phyloP scores from a whole-genome alignment of 2,329 filamentous ascomycete species.

The Colletotrichum sp. region DNA sequence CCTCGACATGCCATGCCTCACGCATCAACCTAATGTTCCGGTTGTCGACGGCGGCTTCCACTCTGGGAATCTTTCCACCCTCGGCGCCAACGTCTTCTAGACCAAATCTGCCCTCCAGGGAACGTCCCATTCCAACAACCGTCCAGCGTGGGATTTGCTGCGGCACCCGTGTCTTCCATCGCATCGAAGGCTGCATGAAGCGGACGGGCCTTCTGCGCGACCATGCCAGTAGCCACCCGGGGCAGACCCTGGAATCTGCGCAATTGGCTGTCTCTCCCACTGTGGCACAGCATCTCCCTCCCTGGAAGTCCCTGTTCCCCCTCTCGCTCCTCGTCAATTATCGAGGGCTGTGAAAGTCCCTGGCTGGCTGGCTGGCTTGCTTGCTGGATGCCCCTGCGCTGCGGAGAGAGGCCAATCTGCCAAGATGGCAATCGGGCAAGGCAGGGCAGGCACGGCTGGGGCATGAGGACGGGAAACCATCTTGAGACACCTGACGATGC shows the following conservation, averaged over 20 bases:
- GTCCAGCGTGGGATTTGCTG: background rate
- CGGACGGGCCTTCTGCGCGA: constrained; percentile 9
- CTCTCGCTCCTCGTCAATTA: background rate
- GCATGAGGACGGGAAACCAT: constrained; percentile 17
- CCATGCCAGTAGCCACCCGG: constrained; percentile 1
- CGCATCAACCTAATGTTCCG: background rate
- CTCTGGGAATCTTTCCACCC: background rate
- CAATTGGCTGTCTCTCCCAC: background rate
- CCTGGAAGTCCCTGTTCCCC: background rate
- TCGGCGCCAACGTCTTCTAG: constrained; percentile 12
- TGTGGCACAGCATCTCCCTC: constrained; percentile 1
- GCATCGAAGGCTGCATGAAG: constrained; percentile 10
- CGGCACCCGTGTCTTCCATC: background rate
- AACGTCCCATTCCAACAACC: background rate
- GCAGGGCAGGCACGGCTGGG: constrained; percentile 1
- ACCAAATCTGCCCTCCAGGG: background rate
- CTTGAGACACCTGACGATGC: constrained; percentile 17
- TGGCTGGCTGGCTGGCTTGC: background rate
- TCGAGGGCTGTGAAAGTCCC: background rate
- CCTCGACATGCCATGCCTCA: background rate
- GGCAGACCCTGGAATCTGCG: background rate
- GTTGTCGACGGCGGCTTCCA: background rate
- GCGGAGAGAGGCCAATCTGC: background rate
- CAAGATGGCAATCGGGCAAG: background rate
- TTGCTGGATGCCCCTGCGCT: background rate